phyloP scores from a whole-genome alignment of 805 yeast species.

The Wickerhamia fluorescens region DNA sequence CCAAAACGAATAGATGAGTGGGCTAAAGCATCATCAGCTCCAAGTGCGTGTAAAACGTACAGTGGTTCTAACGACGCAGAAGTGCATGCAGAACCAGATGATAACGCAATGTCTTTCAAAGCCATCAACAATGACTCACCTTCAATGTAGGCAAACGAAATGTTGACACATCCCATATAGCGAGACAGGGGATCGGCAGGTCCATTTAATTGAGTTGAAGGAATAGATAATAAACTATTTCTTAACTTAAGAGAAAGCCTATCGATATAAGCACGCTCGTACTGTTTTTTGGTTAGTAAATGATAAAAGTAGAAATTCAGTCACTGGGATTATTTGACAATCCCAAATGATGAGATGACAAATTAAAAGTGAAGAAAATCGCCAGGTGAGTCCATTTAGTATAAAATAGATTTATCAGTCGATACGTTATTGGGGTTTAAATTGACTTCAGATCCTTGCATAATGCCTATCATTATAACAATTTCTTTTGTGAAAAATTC shows the following conservation, averaged over 20 bases:
- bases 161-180: constrained; percentile 92
- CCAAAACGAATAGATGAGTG: constrained; percentile 98
- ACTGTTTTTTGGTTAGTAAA: constrained; percentile 13
- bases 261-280: constrained; percentile 65
- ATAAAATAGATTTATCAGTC: too few species aligned
- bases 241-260: constrained; percentile 67
- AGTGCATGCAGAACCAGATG: constrained; percentile 97
- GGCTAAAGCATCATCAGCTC: constrained; percentile 97
- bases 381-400: too few species aligned
- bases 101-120: constrained; percentile 88
- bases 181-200: constrained; percentile 42
- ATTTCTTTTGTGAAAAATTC: too few species aligned
- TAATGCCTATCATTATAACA: too few species aligned
- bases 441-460: constrained; percentile 14
- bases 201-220: constrained; percentile 88
- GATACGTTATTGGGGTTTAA: too few species aligned
- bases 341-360: too few species aligned
- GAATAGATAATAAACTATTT: constrained; percentile 68
- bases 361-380: neutral
- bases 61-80: constrained; percentile 98
- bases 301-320: too few species aligned
- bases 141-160: constrained; percentile 95
- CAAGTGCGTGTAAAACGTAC: constrained; percentile 91
- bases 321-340: too few species aligned
- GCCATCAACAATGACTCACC: constrained; percentile 98